Evolutionary conservation across 1,284 basidiomycete genomes (phyloP).

Genomic region (Malassezia dermatis): DNA sequence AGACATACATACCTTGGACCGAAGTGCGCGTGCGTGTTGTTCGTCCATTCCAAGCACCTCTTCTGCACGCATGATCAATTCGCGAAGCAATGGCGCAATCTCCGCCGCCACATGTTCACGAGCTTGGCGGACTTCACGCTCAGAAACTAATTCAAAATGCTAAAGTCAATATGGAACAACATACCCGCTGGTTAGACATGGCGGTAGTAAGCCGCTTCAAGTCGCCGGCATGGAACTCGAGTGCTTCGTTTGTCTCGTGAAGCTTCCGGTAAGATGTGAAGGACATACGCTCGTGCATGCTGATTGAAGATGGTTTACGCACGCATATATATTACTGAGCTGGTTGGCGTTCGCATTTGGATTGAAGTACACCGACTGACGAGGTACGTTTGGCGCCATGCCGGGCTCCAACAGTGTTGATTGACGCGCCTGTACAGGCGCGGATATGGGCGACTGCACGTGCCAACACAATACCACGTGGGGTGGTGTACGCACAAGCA

Average conservation of each 20-base stretch:
- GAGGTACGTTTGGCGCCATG: slow-evolving; percentile 8
- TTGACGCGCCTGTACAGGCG: background rate
- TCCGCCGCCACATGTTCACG: slow-evolving; percentile 15
- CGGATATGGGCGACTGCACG: background rate
- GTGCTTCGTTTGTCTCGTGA: slow-evolving; percentile 1
- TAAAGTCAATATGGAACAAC: background rate
- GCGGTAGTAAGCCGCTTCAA: slow-evolving; percentile 3
- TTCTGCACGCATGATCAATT: slow-evolving; percentile 16
- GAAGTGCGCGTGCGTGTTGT: slow-evolving; percentile 10
- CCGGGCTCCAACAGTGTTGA: background rate
- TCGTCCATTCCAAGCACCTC: slow-evolving; percentile 9
- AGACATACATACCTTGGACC: slow-evolving; percentile 1
- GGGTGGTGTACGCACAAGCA: background rate
- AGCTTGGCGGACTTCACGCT: slow-evolving; percentile 12
- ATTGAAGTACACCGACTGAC: slow-evolving; percentile 16
- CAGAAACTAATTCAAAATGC: slow-evolving; percentile 18
- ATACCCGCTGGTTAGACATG: slow-evolving; percentile 10
- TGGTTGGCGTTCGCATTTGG: slow-evolving; percentile 6
- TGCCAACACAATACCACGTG: background rate
- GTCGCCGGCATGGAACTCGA: slow-evolving; percentile 7
- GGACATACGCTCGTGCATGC: slow-evolving; percentile 6
- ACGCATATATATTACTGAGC: slow-evolving; percentile 7
- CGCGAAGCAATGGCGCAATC: slow-evolving; percentile 15
- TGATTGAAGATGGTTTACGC: background rate
- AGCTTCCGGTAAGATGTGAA: background rate